These are phyloP conservation scores for Hyphopichia khmerensis DNA, from an alignment of 1,139 yeast genomes.

Conservation along the genomic window DNA sequence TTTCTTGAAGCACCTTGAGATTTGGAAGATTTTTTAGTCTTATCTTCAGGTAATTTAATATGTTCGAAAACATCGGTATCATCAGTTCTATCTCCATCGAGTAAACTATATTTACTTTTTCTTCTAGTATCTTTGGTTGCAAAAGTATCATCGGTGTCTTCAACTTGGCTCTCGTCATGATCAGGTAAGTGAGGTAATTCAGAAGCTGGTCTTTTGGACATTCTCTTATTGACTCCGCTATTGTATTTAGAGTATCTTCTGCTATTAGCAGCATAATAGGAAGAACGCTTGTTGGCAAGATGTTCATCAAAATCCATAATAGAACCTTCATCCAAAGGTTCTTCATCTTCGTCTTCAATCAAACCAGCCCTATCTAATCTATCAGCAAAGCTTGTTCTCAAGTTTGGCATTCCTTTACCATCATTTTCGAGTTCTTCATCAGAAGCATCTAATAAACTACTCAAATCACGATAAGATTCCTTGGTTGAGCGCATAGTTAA, in stretches of 20 bases:
- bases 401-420: conserved; percentile 25
- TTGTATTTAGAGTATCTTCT: conserved; percentile 21
- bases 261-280: conserved; percentile 26
- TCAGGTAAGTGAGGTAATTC: conserved; percentile 35
- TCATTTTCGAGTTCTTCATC: conserved; percentile 29
- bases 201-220: conserved; percentile 29
- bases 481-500: conserved; percentile 69
- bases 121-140: conserved; percentile 24
- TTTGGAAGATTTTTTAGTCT: conserved; percentile 5
- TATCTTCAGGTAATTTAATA: conserved; percentile 43
- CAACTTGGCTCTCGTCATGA: conserved; percentile 6
- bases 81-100: conserved; percentile 18
- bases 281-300: conserved; percentile 37
- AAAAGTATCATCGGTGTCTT: conserved; percentile 33
- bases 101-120: conserved; percentile 8
- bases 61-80: conserved; percentile 41
- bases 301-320: conserved; percentile 46
- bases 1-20: conserved; percentile 5
- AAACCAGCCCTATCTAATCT: conserved; percentile 41
- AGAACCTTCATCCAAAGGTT: conserved; percentile 36
- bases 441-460: conserved; percentile 47
- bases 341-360: conserved; percentile 25
- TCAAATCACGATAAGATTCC: conserved; percentile 62
- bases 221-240: conserved; percentile 20
- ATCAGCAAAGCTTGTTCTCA: conserved; percentile 47